Evolutionary conservation across 106 monocot genomes (phyloP), one percentile per base, ranked within the genome.

Genomic region (Phalaenopsis aphrodite): DNA sequence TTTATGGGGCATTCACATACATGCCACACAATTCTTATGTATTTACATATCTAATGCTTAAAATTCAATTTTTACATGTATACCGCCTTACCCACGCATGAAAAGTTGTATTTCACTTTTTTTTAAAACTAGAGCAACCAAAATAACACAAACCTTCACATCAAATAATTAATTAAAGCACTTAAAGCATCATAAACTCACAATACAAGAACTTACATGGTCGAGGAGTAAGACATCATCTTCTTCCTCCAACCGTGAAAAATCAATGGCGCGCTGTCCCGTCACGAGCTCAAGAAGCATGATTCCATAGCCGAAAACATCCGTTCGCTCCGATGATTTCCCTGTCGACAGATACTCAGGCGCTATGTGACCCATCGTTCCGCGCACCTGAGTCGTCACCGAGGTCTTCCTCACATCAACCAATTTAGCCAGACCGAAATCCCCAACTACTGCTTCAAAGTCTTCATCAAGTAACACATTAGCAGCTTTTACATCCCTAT

Each of bases 191-290:
- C 43, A 45, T 21, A 61, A 61, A n/a, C 61, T 61, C 21, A 21
- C 3, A 6, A 61, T 61, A 61, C 14, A 15, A 45, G 30, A 71
- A 55, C 88, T 88, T 86, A 94, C 94, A 82, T 88, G 88, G 82
- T 94, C 94, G 56, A 91, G 86, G 55, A 94, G 56, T 41, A 94
- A 39, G 14, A 91, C 89, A 75, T 94, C 91, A 72, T 89, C 88
- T 81, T 85, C 93, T 38, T 88, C 89, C 42, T 89, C 94, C 71
- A 88, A 80, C 14, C 86, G 89, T 5, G 86, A 76, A 77, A 89
- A 85, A 56, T 89, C 89, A 1, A 93, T 86, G 6, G 93, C 93
- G 55, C 91, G 93, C 23, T 93, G 89, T 56, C 86, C 89, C 12
- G 89, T 89, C 43, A 89, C 79, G n/a, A 86, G 78, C 45, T 89